Percentiles rank a stretch among this genome's conserved stretches.
Conservation (phyloP, 345 rosid genomes). For the Pugionium dolabratum region DNA sequence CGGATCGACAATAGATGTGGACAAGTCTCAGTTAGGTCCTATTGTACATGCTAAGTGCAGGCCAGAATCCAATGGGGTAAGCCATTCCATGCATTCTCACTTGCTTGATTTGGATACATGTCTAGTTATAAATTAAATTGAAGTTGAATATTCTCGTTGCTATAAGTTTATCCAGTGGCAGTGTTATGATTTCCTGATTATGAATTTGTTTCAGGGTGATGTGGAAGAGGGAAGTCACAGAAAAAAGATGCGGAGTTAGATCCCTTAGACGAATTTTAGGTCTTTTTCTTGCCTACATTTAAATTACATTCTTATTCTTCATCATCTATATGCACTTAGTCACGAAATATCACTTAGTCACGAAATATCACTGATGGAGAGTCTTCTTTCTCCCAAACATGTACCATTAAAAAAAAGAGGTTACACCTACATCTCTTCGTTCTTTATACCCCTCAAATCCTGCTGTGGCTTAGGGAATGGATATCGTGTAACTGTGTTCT, state of each 20-base stretch:
- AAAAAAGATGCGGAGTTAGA: constrained; percentile 68
- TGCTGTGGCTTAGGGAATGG: constrained; percentile 30
- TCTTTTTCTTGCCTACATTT: constrained; percentile 37
- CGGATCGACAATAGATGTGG: constrained; percentile 60
- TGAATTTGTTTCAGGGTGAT: constrained; percentile 55
- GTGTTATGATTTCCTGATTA: constrained; percentile 4
- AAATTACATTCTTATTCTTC: constrained; percentile 37
- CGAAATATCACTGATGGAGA: constrained; percentile 30
- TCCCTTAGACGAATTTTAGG: constrained; percentile 42
- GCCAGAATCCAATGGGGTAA: constrained; percentile 71
- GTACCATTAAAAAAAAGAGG: constrained; percentile 36
- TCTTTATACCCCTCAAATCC: constrained; percentile 28
- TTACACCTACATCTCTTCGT: constrained; percentile 26
- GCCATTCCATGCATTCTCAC: constrained; percentile 11
- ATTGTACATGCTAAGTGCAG: constrained; percentile 99
- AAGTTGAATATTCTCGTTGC: constrained; percentile 4
- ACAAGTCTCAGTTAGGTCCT: constrained; percentile 84
- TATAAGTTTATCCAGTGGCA: background rate
- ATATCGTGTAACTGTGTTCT: constrained; percentile 28
- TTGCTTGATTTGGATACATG: constrained; percentile 18
- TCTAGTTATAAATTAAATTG: background rate
- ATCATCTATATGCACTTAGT: constrained; percentile 33
- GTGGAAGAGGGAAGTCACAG: constrained; percentile 75
- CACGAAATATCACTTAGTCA: constrained; percentile 28
- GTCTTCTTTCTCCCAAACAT: constrained; percentile 31